Conservation (phyloP, 768 basidiomycete species). For the Termitomyces titanicus region DNA sequence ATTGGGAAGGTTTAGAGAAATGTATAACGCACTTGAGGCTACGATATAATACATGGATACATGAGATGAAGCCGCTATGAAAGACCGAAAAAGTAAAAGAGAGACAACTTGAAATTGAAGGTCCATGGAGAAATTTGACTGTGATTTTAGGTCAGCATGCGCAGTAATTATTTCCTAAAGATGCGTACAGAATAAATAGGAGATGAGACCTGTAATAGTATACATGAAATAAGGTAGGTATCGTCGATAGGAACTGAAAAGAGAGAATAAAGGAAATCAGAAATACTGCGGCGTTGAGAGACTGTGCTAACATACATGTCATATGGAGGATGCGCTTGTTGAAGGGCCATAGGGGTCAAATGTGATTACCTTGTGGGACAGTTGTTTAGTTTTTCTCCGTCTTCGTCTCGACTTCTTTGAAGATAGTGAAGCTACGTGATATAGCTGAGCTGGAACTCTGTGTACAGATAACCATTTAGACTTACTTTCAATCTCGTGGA, state of each 20-base stretch:
- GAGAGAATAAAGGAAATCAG: too few relatives aligned
- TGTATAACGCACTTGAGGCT: neutral
- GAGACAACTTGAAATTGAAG: neutral
- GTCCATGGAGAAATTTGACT: neutral
- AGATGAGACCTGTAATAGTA: too few relatives aligned
- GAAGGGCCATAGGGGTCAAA: conserved; percentile 16
- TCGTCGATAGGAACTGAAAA: neutral
- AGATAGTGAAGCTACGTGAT: neutral
- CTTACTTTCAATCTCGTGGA: conserved; percentile 2
- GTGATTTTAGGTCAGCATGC: neutral
- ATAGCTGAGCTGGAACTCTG: neutral
- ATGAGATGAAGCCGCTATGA: neutral
- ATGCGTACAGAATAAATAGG: neutral
- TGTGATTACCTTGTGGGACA: neutral
- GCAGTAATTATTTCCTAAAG: too few relatives aligned
- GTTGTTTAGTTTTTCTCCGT: conserved; percentile 1
- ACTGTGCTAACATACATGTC: neutral
- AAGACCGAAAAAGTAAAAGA: neutral
- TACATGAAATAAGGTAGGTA: neutral
- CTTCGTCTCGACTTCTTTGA: conserved; percentile 8
- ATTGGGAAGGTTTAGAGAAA: neutral
- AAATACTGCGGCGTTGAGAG: neutral
- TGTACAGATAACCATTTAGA: neutral
- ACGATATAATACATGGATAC: neutral
- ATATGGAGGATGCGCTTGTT: conserved; percentile 10